Evolutionary conservation across 768 basidiomycete species (phyloP).

Genomic region (Phlegmacium glaucopus): DNA sequence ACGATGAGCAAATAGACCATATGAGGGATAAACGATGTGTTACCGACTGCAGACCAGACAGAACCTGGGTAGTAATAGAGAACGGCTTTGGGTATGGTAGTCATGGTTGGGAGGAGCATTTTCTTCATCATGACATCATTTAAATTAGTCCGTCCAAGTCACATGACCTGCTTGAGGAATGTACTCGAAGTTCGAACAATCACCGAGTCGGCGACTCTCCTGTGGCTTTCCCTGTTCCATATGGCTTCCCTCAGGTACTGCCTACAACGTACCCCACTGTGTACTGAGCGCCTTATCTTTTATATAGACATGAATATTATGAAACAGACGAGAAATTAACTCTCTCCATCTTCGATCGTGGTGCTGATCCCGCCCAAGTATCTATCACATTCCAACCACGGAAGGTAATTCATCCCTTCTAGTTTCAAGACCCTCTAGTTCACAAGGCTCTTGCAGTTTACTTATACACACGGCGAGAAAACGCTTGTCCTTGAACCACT

Average conservation of each 20-base stretch:
- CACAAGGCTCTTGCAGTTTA: slow-evolving; percentile 35
- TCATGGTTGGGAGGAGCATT: slow-evolving; percentile 11
- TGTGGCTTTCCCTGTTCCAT: not conserved
- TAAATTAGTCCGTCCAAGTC: slow-evolving; percentile 12
- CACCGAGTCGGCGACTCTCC: not conserved
- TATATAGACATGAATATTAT: slow-evolving; percentile 77
- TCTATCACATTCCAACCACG: slow-evolving; percentile 61
- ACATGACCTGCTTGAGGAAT: slow-evolving; percentile 23
- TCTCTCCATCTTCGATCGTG: slow-evolving; percentile 76
- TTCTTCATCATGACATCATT: slow-evolving; percentile 15
- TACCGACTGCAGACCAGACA: slow-evolving; percentile 65
- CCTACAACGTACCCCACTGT: not conserved
- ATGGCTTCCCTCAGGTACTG: slow-evolving; percentile 37
- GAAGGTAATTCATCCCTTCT: slow-evolving; percentile 38
- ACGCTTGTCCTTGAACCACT: slow-evolving; percentile 74
- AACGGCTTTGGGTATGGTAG: slow-evolving; percentile 66
- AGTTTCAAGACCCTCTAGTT: not conserved
- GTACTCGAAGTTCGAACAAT: slow-evolving; percentile 34
- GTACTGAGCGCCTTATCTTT: not conserved
- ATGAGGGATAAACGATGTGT: slow-evolving; percentile 13
- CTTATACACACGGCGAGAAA: slow-evolving; percentile 69
- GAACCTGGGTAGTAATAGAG: slow-evolving; percentile 65
- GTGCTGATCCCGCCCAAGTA: slow-evolving; percentile 63
- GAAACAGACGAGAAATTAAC: slow-evolving; percentile 77
- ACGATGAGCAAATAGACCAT: not conserved